Base-by-base conservation (phyloP, 2,329 filamentous ascomycete species). In the Leptographium radiaticola region DNA sequence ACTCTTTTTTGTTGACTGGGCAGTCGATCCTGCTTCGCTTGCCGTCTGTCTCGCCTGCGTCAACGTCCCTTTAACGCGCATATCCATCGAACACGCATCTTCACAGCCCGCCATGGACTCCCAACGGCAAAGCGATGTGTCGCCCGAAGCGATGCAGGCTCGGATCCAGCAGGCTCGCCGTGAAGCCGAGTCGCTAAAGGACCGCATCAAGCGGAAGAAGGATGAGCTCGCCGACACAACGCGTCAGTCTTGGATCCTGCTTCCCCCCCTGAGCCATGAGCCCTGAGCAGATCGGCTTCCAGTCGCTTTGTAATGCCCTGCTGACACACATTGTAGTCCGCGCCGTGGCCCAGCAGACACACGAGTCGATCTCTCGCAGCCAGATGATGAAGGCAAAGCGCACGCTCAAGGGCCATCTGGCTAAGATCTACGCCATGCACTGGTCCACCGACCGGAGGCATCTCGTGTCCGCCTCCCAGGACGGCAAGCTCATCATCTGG, bases 371-470 rank as follows among this genome's bases (percentile, higher is more conserved):
- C 64, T 89, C 91, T 60, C 86, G 87, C 71, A 93, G 94, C 71
- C 79, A 83, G 68, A 80, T 91, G 67, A 97, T 98, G 93, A 95
- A 93, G 79, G 87, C 91, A 60, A 93, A 95, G 76, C 87, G 89
- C 65, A 96, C 90, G 51, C 79, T 98, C 62, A 97, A 97, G 76
- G 93, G 93, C 61, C 93, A 98, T 78, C 75, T 98, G 62, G 93
- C 93, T 64, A 98, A 98, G 76, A 98, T 98, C 65, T 98, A 98
- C 71, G 93, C 93, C 64, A 98, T 98, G 93, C 93, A 98, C 76
- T 98, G 93, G 93, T 97, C 93, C 38, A 98, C 93, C 60, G 93
- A 98, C 73, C 84, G 93, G 67, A 84, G 93, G 71, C 93, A 97
- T 72, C 82, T 97, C 57, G 93, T 98, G 52, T 97, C 93, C 13